Percentiles rank a stretch among this genome's conserved stretches.
These are phyloP conservation scores for Musa beccarii DNA, from an alignment of 176 grass and related monocot species.

Conservation along the genomic window DNA sequence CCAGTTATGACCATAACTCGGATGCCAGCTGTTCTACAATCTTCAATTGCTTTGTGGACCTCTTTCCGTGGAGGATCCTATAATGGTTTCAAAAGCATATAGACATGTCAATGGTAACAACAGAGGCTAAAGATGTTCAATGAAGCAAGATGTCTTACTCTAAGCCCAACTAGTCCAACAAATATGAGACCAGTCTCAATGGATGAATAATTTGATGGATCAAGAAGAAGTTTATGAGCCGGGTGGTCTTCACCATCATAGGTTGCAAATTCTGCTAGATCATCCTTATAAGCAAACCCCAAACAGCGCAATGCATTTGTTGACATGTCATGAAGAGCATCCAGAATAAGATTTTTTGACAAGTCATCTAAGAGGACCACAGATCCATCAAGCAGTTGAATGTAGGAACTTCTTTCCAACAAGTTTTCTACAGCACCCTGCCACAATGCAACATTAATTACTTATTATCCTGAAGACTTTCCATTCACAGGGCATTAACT, in stretches of 20 bases:
- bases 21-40: slow-evolving; percentile 90
- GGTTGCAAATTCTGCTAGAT: slow-evolving; percentile 62
- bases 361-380: slow-evolving; percentile 56
- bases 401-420: slow-evolving; percentile 59
- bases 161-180: slow-evolving; percentile 67
- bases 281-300: slow-evolving; percentile 87
- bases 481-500: no score
- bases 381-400: slow-evolving; percentile 76
- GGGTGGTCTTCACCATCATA: slow-evolving; percentile 91
- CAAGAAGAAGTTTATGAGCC: slow-evolving; percentile 84
- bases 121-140: neutral
- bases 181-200: slow-evolving; percentile 84
- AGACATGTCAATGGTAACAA: no score
- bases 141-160: slow-evolving; percentile 32
- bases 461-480: neutral
- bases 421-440: slow-evolving; percentile 92
- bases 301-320: slow-evolving; percentile 87
- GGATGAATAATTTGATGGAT: slow-evolving; percentile 76
- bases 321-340: slow-evolving; percentile 75
- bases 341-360: slow-evolving; percentile 42
- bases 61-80: slow-evolving; percentile 97
- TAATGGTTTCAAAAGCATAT: neutral
- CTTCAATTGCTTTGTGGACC: slow-evolving; percentile 84
- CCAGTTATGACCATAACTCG: slow-evolving; percentile 97
- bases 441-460: slow-evolving; percentile 13